phyloP scores from a whole-genome alignment of 768 basidiomycete genomes.

The Clavaria fumosa region DNA sequence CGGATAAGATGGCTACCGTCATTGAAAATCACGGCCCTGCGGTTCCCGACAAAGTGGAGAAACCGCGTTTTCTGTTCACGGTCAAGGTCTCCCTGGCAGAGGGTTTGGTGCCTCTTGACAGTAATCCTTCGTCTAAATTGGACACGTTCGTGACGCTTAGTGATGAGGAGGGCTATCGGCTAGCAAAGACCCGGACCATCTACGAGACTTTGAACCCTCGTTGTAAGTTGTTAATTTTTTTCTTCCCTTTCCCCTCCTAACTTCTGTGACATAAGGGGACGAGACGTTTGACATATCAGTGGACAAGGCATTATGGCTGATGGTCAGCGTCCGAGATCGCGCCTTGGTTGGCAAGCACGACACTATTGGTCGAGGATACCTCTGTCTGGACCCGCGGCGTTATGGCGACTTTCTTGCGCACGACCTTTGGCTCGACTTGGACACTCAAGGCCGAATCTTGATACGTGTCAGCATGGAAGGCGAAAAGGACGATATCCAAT shows the following conservation, averaged over 20 bases:
- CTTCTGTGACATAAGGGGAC: conserved; percentile 59
- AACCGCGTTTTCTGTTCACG: conserved; percentile 69
- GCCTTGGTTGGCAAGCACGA: conserved; percentile 87
- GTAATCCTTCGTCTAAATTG: conserved; percentile 59
- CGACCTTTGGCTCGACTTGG: conserved; percentile 85
- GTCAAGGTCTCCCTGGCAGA: conserved; percentile 92
- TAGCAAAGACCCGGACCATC: conserved; percentile 92
- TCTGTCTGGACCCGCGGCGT: conserved; percentile 79
- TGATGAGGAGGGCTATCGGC: conserved; percentile 76
- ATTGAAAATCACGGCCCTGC: conserved; percentile 45
- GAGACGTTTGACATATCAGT: conserved; percentile 94
- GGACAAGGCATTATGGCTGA: conserved; percentile 89
- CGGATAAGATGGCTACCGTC: conserved; percentile 66
- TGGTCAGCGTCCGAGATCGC: conserved; percentile 88
- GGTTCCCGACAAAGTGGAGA: conserved; percentile 53
- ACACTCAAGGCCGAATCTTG: conserved; percentile 71
- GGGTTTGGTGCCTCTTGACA: conserved; percentile 63
- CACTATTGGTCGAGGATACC: conserved; percentile 78
- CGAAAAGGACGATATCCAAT: conserved; percentile 95
- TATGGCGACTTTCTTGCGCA: conserved; percentile 83
- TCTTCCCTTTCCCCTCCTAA: conserved; percentile 7
- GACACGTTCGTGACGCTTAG: conserved; percentile 93
- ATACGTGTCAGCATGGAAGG: conserved; percentile 95
- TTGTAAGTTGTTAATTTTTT: conserved; percentile 38
- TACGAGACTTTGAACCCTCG: conserved; percentile 84